Conservation (phyloP, 2,329 filamentous ascomycete genomes). For the Malbranchea zuffiana region DNA sequence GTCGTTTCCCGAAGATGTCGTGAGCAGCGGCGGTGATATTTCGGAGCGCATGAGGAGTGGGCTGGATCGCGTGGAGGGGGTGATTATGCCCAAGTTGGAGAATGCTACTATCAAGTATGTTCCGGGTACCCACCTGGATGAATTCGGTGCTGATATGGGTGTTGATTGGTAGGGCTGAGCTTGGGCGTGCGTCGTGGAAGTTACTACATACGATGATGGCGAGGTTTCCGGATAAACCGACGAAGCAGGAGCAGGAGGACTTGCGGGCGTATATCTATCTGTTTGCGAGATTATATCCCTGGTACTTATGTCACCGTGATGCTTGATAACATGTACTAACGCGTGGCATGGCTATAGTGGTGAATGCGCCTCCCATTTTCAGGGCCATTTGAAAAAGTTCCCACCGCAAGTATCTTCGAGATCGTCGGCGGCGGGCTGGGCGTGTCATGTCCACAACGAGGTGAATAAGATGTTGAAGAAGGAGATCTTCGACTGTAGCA, state of each 20-base stretch:
- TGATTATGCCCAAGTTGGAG: constrained; percentile 38
- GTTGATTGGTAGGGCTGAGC: constrained; percentile 42
- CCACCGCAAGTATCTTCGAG: constrained; percentile 54
- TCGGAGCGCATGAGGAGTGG: constrained; percentile 32
- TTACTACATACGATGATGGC: constrained; percentile 57
- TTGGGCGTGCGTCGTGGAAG: constrained; percentile 56
- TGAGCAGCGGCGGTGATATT: constrained; percentile 16
- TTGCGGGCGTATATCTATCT: constrained; percentile 51
- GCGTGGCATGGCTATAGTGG: constrained; percentile 34
- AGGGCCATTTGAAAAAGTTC: constrained; percentile 49
- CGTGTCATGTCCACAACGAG: constrained; percentile 55
- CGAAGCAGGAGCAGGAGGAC: constrained; percentile 48
- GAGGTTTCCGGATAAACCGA: constrained; percentile 53
- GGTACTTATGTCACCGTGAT: constrained; percentile 29
- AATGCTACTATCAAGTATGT: constrained; percentile 41
- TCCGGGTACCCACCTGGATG: neutral
- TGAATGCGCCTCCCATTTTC: constrained; percentile 56
- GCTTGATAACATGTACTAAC: neutral
- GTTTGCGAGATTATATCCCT: constrained; percentile 55
- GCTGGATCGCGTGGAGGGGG: too few relatives aligned
- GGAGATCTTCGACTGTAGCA: constrained; percentile 51
- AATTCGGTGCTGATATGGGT: constrained; percentile 1
- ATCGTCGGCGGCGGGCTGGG: constrained; percentile 53
- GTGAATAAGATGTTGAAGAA: constrained; percentile 54
- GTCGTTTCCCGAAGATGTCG: constrained; percentile 17